Evolutionary conservation across 306 rosid genomes (phyloP).

Genomic region (Crotalaria pallida): DNA sequence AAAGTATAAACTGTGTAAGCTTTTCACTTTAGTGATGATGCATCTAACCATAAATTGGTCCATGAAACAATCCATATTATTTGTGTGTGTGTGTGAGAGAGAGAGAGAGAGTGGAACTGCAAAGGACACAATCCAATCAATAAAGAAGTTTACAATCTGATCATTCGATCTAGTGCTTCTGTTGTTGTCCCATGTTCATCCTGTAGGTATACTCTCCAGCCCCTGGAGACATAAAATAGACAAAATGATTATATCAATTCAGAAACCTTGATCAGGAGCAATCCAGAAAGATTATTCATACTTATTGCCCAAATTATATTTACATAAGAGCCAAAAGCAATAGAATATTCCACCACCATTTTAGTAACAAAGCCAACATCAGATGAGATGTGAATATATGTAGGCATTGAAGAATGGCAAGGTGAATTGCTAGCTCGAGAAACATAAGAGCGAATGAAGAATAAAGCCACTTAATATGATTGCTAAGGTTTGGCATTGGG

Average conservation of each 20-base stretch:
- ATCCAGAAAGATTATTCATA: not conserved
- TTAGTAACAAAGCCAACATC: not conserved
- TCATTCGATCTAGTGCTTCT: slow-evolving; percentile 63
- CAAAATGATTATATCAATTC: not conserved
- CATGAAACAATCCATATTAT: not conserved
- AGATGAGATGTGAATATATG: not conserved
- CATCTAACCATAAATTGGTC: not conserved
- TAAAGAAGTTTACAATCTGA: slow-evolving; percentile 46
- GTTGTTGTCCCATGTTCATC: slow-evolving; percentile 90
- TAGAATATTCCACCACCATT: not conserved
- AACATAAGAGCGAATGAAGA: not conserved
- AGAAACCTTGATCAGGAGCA: not conserved
- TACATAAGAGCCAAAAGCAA: not conserved
- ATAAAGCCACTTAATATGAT: not conserved
- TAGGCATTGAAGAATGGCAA: not conserved
- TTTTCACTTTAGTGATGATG: not conserved
- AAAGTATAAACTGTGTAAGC: not conserved
- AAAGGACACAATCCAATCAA: not conserved
- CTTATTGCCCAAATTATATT: not conserved
- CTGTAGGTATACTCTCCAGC: slow-evolving; percentile 86
- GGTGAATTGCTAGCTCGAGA: not conserved
- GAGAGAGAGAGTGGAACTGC: not conserved
- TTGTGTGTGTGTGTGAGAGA: not conserved
- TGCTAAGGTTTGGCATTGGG: not conserved
- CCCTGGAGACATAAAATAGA: slow-evolving; percentile 47